Percentiles rank a stretch among this genome's conserved stretches.
Evolutionary conservation across 164 flowering plant genomes (phyloP).

Genomic region (Stephania cephalantha): DNA sequence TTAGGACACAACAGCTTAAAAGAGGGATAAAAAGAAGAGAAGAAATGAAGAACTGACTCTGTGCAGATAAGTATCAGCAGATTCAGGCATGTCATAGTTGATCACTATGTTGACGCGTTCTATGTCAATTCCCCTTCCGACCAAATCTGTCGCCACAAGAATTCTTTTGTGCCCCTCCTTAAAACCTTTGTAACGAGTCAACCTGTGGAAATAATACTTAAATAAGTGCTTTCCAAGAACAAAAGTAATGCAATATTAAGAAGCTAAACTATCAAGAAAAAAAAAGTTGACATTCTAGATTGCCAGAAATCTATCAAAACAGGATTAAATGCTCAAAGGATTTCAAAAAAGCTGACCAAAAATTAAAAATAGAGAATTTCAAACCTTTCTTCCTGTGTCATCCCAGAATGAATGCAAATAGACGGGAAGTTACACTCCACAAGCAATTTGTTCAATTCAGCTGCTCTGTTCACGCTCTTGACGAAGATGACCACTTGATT

Average conservation of each 20-base stretch:
- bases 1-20: neutral
- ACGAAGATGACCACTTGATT: conserved; percentile 98
- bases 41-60: conserved; percentile 38
- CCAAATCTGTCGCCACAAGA: conserved; percentile 98
- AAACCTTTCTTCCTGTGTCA: conserved; percentile 97
- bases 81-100: conserved; percentile 99
- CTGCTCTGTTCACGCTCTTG: conserved; percentile 95
- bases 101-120: conserved; percentile 96
- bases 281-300: neutral
- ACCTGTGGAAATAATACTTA: conserved; percentile 34
- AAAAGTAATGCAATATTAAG: too few species aligned
- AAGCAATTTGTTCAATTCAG: conserved; percentile 89
- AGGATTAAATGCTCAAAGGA: neutral
- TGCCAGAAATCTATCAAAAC: neutral
- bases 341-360: neutral
- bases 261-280: neutral
- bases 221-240: neutral
- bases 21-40: neutral
- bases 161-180: conserved; percentile 96
- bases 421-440: conserved; percentile 97
- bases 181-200: conserved; percentile 87
- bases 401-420: conserved; percentile 96
- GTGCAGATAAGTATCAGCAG: conserved; percentile 94
- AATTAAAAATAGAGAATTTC: neutral
- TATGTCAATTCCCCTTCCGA: conserved; percentile 95